A percentile compares a stretch with the other conserved stretches of the same genome.
Conservation (phyloP, 2,329 filamentous ascomycete genomes). For the Ceratocystis huliohia region DNA sequence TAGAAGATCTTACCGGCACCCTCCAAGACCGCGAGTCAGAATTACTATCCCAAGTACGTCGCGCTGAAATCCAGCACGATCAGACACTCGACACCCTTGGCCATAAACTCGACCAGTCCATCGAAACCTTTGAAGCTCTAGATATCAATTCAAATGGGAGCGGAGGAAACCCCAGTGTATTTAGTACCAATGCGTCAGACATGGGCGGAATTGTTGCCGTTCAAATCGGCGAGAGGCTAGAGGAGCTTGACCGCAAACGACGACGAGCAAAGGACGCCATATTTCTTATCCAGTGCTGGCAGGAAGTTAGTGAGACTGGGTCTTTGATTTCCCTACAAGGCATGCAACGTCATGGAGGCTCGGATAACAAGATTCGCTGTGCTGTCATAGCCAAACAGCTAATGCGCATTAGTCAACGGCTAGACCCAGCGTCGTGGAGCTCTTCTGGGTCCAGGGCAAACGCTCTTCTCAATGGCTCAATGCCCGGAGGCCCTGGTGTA, state of each 20-base stretch:
- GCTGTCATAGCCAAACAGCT: constrained; percentile 89
- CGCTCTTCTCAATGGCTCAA: constrained; percentile 38
- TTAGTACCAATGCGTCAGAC: constrained; percentile 9
- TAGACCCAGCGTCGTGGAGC: constrained; percentile 66
- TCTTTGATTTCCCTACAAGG: constrained; percentile 80
- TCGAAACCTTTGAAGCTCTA: constrained; percentile 80
- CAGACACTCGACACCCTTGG: constrained; percentile 80
- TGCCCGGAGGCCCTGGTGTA: constrained; percentile 22
- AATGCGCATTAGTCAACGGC: constrained; percentile 81
- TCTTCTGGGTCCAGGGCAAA: constrained; percentile 48
- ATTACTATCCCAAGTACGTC: constrained; percentile 73
- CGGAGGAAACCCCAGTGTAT: constrained; percentile 33
- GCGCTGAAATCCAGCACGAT: constrained; percentile 84
- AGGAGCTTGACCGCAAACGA: constrained; percentile 87
- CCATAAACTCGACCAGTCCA: constrained; percentile 79
- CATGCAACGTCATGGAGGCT: constrained; percentile 68
- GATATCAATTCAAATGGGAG: constrained; percentile 59
- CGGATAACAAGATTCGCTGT: constrained; percentile 86
- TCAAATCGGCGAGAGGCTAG: constrained; percentile 83
- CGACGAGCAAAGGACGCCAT: constrained; percentile 83
- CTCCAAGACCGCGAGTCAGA: constrained; percentile 85
- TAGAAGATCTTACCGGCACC: constrained; percentile 64
- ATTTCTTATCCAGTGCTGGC: constrained; percentile 93
- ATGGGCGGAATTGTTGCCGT: constrained; percentile 59
- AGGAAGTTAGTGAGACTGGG: constrained; percentile 82